Evolutionary conservation across 2,329 filamentous ascomycete genomes (phyloP), one percentile per base, ranked within the genome.

Genomic region (Calonectria multiphialidica): DNA sequence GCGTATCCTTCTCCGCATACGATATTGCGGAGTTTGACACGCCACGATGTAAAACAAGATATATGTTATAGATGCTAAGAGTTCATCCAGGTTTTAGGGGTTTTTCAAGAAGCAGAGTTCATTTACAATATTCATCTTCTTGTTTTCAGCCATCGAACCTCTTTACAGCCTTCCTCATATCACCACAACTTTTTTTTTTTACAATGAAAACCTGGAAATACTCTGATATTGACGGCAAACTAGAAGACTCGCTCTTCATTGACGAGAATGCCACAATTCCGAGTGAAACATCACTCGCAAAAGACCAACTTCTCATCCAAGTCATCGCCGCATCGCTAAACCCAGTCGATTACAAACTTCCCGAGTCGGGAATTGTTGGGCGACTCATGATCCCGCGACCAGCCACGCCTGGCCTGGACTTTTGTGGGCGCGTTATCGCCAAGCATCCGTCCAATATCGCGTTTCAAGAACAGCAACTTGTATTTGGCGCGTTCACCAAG

Each of bases 381-480:
- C 79, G 79, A n/a, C 10, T 72, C 21, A 50, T 68, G 70, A 64
- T 72, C 18, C 30, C 57, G 3, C 55, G 49, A 12, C 85, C 86
- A 5, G 81, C 82, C 7, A 83, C 80, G 4, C 86, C 87, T 0
- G 84, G 84, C 16, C 76, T 83, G 28, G 88, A 89, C 76, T 88
- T 86, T 74, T 83, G 83, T 69, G 88, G 88, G 25, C 83, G 79
- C 25, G 84, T 89, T 21, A 82, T 84, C 23, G 75, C 77, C 25
- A 72, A 62, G 25, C 61, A 72, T 25, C 50, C 65, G n/a, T 66
- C 65, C 10, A 53, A n/a, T 30, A 65, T 25, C 9, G 30, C 37
- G n/a, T 64, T 68, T 12, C 16, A 68, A 15, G 59, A 63, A 12
- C 47, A 50, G 8, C 57, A 68, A 23, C 49, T 68, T 1, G 59